phyloP scores from a whole-genome alignment of 495 filamentous ascomycete genomes.

The Astrothelium macrocarpum region DNA sequence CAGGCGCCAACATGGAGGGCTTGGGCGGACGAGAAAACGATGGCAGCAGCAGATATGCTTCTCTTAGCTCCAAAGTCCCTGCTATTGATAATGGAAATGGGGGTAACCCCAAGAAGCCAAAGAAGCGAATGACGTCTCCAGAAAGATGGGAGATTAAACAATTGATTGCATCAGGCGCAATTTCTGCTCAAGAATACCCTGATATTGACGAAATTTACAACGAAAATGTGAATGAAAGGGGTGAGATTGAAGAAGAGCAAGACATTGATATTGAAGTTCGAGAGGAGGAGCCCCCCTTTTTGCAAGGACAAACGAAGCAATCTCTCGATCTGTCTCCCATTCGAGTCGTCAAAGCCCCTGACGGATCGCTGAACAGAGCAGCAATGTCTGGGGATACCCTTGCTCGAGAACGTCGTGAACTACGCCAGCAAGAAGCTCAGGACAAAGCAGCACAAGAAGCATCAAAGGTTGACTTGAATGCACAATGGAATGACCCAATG shows the following conservation, averaged over 20 bases:
- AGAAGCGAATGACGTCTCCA: slow-evolving; percentile 90
- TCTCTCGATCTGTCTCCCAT: slow-evolving; percentile 91
- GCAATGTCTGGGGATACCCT: slow-evolving; percentile 85
- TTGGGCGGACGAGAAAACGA: slow-evolving; percentile 49
- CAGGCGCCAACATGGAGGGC: slow-evolving; percentile 83
- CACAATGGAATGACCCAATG: slow-evolving; percentile 98
- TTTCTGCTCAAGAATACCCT: slow-evolving; percentile 83
- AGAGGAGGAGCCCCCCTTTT: slow-evolving; percentile 93
- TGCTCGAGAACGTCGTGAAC: slow-evolving; percentile 83
- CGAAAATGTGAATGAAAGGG: slow-evolving; percentile 71
- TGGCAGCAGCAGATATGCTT: slow-evolving; percentile 48
- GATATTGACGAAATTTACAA: slow-evolving; percentile 93
- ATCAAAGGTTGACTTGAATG: slow-evolving; percentile 70
- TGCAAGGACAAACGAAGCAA: slow-evolving; percentile 93
- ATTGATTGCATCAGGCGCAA: slow-evolving; percentile 86
- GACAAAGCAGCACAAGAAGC: slow-evolving; percentile 72
- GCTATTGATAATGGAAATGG: slow-evolving; percentile 54
- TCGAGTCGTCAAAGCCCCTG: slow-evolving; percentile 90
- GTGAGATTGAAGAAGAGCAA: slow-evolving; percentile 81
- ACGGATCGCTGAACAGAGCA: slow-evolving; percentile 88
- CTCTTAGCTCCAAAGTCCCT: slow-evolving; percentile 46
- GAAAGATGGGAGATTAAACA: slow-evolving; percentile 97
- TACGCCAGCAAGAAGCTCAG: slow-evolving; percentile 80
- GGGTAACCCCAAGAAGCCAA: slow-evolving; percentile 47
- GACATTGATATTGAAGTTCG: slow-evolving; percentile 94